Conservation (phyloP, 2,329 filamentous ascomycete species). For the Neodidymelliopsis sp. region DNA sequence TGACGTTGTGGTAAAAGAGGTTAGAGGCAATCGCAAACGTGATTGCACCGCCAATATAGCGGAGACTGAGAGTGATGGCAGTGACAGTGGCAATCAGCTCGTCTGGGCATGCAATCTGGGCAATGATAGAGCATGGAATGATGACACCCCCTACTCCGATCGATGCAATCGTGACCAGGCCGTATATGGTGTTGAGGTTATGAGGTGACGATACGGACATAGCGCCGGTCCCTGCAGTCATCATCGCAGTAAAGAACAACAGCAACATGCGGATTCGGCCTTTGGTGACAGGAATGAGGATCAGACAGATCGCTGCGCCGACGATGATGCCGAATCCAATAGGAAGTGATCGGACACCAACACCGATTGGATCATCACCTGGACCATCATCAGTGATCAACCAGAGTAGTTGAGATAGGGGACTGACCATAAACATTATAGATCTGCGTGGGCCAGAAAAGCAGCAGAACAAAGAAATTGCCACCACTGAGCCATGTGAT, state of each 20-base stretch:
- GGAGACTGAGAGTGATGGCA: conserved; percentile 72
- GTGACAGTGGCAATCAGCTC: conserved; percentile 74
- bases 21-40: conserved; percentile 63
- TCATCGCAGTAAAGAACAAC: conserved; percentile 65
- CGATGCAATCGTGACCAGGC: conserved; percentile 66
- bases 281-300: conserved; percentile 63
- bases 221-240: conserved; percentile 70
- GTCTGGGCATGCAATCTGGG: conserved; percentile 73
- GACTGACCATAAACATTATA: conserved; percentile 45
- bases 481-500: conserved; percentile 47
- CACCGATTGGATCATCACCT: conserved; percentile 65
- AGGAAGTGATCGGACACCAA: conserved; percentile 71
- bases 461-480: conserved; percentile 45
- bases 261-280: conserved; percentile 68
- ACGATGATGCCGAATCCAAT: conserved; percentile 69
- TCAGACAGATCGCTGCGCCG: conserved; percentile 67
- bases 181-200: conserved; percentile 64
- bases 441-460: conserved; percentile 47
- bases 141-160: conserved; percentile 73
- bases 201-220: conserved; percentile 59
- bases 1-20: conserved; percentile 41
- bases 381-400: neutral
- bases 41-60: conserved; percentile 71
- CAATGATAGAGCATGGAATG: conserved; percentile 72
- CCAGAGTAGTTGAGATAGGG: neutral